Conservation (phyloP, 371 early-diverging fungal genomes). For the Choanephora cucurbitarum region DNA sequence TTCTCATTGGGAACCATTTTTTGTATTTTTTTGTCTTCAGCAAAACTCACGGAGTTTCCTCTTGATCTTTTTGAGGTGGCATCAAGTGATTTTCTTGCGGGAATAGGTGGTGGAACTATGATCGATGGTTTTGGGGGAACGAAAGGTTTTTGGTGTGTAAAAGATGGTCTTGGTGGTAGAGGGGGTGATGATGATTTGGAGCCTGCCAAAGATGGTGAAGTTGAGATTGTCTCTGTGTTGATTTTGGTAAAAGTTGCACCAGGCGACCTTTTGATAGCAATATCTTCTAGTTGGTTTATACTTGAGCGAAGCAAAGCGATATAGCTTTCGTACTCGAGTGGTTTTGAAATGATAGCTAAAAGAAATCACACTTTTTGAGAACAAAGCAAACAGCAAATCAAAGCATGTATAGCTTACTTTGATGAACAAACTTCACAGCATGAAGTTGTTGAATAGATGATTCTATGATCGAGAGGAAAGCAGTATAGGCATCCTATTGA, state of each 20-base stretch:
- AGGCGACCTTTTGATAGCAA: constrained; percentile 28
- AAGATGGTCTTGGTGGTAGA: constrained; percentile 35
- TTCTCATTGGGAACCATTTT: constrained; percentile 11
- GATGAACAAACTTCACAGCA: constrained; percentile 46
- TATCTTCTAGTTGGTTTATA: constrained; percentile 38
- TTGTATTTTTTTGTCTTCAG: constrained; percentile 18
- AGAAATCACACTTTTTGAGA: neutral
- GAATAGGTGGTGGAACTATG: constrained; percentile 8
- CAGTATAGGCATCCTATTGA: constrained; percentile 43
- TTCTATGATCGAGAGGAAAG: constrained; percentile 41
- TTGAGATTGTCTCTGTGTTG: neutral
- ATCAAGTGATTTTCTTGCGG: neutral
- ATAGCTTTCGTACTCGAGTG: constrained; percentile 30
- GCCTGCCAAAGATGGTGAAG: too few species aligned
- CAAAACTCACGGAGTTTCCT: constrained; percentile 51
- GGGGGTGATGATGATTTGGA: constrained; percentile 23
- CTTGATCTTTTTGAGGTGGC: constrained; percentile 20
- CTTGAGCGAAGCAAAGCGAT: constrained; percentile 37
- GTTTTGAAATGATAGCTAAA: constrained; percentile 40
- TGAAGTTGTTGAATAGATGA: constrained; percentile 36
- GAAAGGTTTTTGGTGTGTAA: constrained; percentile 27
- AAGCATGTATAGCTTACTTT: constrained; percentile 39
- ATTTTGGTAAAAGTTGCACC: constrained; percentile 4
- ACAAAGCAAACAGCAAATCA: too few species aligned
- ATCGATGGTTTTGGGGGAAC: constrained; percentile 43